Evolutionary conservation across 2,329 filamentous ascomycete species (phyloP).

Genomic region (Bertia moriformis): DNA sequence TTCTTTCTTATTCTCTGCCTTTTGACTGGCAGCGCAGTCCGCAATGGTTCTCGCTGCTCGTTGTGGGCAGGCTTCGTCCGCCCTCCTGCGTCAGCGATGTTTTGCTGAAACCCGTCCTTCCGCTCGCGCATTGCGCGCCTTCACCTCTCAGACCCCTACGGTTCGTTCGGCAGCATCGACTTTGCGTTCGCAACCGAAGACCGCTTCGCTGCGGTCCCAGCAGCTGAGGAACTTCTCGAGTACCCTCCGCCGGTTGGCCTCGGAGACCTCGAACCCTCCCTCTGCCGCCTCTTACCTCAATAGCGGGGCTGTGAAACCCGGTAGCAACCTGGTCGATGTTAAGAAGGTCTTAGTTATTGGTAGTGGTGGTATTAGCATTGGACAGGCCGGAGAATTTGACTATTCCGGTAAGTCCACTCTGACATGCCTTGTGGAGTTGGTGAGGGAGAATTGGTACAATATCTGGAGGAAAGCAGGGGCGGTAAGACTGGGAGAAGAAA

Average conservation of each 20-base stretch:
- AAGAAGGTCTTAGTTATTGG: conserved; percentile 97
- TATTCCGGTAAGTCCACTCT: conserved; percentile 67
- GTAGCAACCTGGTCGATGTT: conserved; percentile 64
- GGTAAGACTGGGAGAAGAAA: not conserved
- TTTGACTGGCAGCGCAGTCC: conserved; percentile 13
- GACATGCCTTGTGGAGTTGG: not conserved
- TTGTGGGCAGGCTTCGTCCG: conserved; percentile 22
- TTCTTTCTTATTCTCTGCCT: conserved; percentile 4
- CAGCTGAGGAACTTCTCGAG: conserved; percentile 25
- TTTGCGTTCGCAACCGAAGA: conserved; percentile 17
- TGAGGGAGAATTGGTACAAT: not conserved
- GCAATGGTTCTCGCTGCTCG: conserved; percentile 27
- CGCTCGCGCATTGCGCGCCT: conserved; percentile 16
- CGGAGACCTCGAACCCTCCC: conserved; percentile 51
- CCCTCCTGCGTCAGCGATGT: conserved; percentile 23
- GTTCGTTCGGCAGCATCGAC: conserved; percentile 11
- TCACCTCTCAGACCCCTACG: conserved; percentile 17
- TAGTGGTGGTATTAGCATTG: conserved; percentile 87
- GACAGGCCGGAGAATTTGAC: conserved; percentile 95
- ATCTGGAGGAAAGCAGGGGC: not conserved
- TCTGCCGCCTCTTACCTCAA: conserved; percentile 77
- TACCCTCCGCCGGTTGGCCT: conserved; percentile 17
- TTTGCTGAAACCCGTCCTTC: conserved; percentile 18
- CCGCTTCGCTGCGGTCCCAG: conserved; percentile 20
- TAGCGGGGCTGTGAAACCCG: conserved; percentile 69